phyloP scores from a whole-genome alignment of 1,284 basidiomycete genomes.

The Phlebopus sp. region DNA sequence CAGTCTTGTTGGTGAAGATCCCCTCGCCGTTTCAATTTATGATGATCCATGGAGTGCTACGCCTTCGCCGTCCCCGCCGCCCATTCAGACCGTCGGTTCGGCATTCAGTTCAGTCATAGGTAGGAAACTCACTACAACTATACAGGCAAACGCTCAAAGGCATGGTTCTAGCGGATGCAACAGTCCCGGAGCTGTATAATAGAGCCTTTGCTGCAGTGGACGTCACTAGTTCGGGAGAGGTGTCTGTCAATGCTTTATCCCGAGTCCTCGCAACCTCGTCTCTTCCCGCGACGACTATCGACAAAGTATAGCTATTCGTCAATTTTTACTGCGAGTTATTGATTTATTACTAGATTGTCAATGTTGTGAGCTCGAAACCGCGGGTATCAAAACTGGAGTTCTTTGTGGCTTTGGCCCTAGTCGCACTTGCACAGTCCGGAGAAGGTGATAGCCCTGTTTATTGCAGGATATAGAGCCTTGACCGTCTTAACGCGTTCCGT shows the following conservation, averaged over 20 bases:
- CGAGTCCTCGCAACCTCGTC: slow-evolving; percentile 73
- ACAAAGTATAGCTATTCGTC: slow-evolving; percentile 54
- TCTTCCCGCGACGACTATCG: slow-evolving; percentile 77
- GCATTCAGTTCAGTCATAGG: slow-evolving; percentile 71
- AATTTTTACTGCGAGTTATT: slow-evolving; percentile 5
- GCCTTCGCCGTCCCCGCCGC: slow-evolving; percentile 73
- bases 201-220: slow-evolving; percentile 73
- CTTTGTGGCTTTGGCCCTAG: slow-evolving; percentile 83
- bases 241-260: slow-evolving; percentile 78
- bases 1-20: slow-evolving; percentile 75
- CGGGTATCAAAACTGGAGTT: slow-evolving; percentile 83
- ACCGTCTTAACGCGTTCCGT: slow-evolving; percentile 1
- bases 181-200: slow-evolving; percentile 77
- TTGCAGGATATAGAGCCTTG: slow-evolving; percentile 3
- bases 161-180: slow-evolving; percentile 57
- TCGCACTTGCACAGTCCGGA: slow-evolving; percentile 79
- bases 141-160: slow-evolving; percentile 11
- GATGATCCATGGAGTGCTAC: slow-evolving; percentile 87
- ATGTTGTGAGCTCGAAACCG: slow-evolving; percentile 71
- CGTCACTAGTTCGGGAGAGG: slow-evolving; percentile 62
- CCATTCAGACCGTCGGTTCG: slow-evolving; percentile 44
- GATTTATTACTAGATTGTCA: slow-evolving; percentile 63
- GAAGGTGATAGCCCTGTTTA: slow-evolving; percentile 50
- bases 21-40: slow-evolving; percentile 71
- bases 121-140: slow-evolving; percentile 23